Conservation (phyloP, 352 stramenopile genomes). For the Globisporangium mamillatum region DNA sequence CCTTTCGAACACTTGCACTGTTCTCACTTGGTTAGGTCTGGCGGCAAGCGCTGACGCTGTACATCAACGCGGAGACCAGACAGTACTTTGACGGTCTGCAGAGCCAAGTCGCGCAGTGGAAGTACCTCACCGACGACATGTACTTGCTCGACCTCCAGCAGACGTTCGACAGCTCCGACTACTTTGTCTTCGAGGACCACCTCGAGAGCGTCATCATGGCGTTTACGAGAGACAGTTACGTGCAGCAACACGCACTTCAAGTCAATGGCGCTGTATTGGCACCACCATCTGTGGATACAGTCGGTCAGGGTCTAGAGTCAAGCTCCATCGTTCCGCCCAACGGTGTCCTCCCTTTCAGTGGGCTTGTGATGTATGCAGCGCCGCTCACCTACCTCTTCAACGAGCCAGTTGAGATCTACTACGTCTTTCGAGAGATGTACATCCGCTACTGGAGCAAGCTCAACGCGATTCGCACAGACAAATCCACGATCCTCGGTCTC, state of each 20-base stretch:
- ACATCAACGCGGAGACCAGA: constrained; percentile 29
- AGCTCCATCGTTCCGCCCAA: constrained; percentile 46
- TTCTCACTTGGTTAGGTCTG: constrained; percentile 37
- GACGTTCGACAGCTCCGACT: constrained; percentile 69
- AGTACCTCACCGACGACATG: constrained; percentile 73
- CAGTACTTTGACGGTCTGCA: constrained; percentile 52
- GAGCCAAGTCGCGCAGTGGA: constrained; percentile 30
- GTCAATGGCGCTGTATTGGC: constrained; percentile 51
- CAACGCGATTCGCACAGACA: constrained; percentile 54
- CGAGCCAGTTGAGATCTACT: constrained; percentile 66
- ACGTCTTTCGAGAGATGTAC: constrained; percentile 79
- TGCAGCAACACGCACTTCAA: constrained; percentile 37
- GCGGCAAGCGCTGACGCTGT: constrained; percentile 46
- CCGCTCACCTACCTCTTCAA: constrained; percentile 70
- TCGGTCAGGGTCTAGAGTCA: neutral
- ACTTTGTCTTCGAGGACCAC: constrained; percentile 82
- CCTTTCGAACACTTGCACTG: neutral
- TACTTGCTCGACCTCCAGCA: constrained; percentile 82
- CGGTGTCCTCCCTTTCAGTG: constrained; percentile 67
- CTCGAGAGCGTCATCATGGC: constrained; percentile 68
- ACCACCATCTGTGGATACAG: neutral
- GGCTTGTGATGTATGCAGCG: constrained; percentile 69
- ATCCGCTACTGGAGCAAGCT: constrained; percentile 77
- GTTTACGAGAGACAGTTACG: constrained; percentile 61
- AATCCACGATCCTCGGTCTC: constrained; percentile 57